Conservation (phyloP, 2,329 filamentous ascomycete species). For the Xylariaceae sp. region DNA sequence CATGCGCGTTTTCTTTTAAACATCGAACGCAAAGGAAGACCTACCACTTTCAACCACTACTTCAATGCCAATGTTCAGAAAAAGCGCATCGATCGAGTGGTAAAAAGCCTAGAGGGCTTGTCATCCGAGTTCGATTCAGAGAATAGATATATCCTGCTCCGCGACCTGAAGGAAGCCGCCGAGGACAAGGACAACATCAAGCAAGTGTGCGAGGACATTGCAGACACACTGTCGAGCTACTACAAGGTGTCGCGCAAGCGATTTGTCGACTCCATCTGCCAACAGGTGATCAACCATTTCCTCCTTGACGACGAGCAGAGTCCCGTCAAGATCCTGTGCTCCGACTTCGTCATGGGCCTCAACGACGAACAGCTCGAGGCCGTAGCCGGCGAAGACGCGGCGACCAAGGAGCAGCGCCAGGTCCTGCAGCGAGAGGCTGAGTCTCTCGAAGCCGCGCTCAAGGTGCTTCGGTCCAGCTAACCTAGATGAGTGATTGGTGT, state of each 20-base stretch:
- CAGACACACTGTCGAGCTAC: slow-evolving; percentile 45
- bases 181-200: background rate
- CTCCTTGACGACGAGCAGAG: slow-evolving; percentile 39
- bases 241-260: slow-evolving; percentile 47
- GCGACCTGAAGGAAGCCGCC: slow-evolving; percentile 11
- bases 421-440: slow-evolving; percentile 35
- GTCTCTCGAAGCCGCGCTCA: slow-evolving; percentile 30
- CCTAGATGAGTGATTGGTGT: background rate
- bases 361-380: slow-evolving; percentile 35
- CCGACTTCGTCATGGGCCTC: slow-evolving; percentile 38
- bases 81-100: slow-evolving; percentile 21
- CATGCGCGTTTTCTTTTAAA: slow-evolving; percentile 41
- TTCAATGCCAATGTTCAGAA: slow-evolving; percentile 36
- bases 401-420: slow-evolving; percentile 23
- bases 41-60: slow-evolving; percentile 45
- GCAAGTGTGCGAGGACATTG: slow-evolving; percentile 37
- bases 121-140: no score
- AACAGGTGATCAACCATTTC: slow-evolving; percentile 42
- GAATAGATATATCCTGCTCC: no score
- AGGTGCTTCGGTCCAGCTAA: slow-evolving; percentile 5
- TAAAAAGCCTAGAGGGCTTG: slow-evolving; percentile 11
- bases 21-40: slow-evolving; percentile 39
- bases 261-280: slow-evolving; percentile 46
- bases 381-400: slow-evolving; percentile 43
- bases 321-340: slow-evolving; percentile 41